Percentiles rank a stretch among this genome's conserved stretches.
These are phyloP conservation scores for Chaetomiaceae sp. DNA, from an alignment of 2,329 filamentous ascomycete genomes.

Conservation along the genomic window DNA sequence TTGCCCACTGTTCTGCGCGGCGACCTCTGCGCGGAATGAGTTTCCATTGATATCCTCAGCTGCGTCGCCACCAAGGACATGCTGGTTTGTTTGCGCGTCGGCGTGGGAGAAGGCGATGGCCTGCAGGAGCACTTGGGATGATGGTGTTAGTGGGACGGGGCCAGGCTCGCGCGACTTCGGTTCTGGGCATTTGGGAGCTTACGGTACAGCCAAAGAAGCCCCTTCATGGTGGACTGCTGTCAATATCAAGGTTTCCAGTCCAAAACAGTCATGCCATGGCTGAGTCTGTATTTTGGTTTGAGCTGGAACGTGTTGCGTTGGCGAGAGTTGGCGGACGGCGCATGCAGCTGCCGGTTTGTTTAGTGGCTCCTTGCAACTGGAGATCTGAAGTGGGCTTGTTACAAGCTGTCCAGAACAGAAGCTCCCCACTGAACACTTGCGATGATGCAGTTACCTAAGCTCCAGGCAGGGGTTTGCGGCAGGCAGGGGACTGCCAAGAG, in stretches of 20 bases:
- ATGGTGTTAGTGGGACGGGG: constrained; percentile 26
- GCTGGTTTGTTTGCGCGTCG: constrained; percentile 32
- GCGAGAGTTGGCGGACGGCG: not conserved
- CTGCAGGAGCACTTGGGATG: constrained; percentile 45
- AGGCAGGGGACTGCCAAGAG: not conserved
- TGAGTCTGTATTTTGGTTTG: not conserved
- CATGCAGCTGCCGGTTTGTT: not conserved
- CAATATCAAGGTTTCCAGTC: constrained; percentile 5
- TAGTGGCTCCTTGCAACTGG: too few relatives aligned
- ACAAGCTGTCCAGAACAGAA: constrained; percentile 19
- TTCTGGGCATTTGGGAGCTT: constrained; percentile 26
- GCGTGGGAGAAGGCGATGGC: constrained; percentile 34
- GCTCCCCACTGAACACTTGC: constrained; percentile 5
- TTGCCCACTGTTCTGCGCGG: constrained; percentile 28
- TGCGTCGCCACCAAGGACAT: constrained; percentile 28
- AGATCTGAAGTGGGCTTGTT: too few relatives aligned
- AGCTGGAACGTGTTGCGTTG: constrained; percentile 1
- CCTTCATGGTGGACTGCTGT: constrained; percentile 37
- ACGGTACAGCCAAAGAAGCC: constrained; percentile 41
- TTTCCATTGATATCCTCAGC: constrained; percentile 18
- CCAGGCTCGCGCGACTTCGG: constrained; percentile 1
- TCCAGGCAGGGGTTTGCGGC: not conserved
- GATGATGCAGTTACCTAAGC: constrained; percentile 10
- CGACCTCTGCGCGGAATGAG: constrained; percentile 30
- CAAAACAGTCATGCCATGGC: constrained; percentile 24